phyloP scores from a whole-genome alignment of 257 asterid species.

The Fraxinus quadrangulata region DNA sequence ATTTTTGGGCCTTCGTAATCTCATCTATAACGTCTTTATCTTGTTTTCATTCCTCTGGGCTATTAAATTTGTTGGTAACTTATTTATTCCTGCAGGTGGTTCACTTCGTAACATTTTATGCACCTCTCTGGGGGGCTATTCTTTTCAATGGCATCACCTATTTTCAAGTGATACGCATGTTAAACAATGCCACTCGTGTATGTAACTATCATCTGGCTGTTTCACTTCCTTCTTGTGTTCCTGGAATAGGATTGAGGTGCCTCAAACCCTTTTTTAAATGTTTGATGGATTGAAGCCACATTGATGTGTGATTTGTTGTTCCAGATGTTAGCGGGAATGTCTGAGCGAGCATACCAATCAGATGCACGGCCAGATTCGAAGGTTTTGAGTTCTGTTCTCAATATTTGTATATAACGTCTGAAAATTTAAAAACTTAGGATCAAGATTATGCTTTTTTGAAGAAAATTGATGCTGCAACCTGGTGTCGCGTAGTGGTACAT shows the following conservation, averaged over 20 bases:
- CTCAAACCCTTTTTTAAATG: not conserved
- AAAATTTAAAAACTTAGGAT: slow-evolving; percentile 7
- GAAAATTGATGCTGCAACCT: slow-evolving; percentile 22
- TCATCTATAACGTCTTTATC: not conserved
- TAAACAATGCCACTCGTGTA: slow-evolving; percentile 98
- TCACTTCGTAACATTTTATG: slow-evolving; percentile 88
- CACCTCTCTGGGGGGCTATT: slow-evolving; percentile 98
- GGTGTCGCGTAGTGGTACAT: not conserved
- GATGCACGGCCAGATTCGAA: slow-evolving; percentile 79
- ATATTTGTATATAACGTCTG: not conserved
- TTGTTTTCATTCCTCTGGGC: not conserved
- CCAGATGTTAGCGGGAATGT: slow-evolving; percentile 97
- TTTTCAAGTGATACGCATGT: slow-evolving; percentile 98
- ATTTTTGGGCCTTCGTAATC: not conserved
- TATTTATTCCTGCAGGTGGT: slow-evolving; percentile 60
- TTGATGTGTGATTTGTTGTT: slow-evolving; percentile 32
- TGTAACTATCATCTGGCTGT: slow-evolving; percentile 35
- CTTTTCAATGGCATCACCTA: slow-evolving; percentile 94
- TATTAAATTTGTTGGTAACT: slow-evolving; percentile 16
- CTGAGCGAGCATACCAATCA: slow-evolving; percentile 73
- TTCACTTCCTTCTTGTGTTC: slow-evolving; percentile 21
- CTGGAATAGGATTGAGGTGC: slow-evolving; percentile 19
- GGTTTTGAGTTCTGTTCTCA: slow-evolving; percentile 43
- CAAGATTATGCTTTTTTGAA: slow-evolving; percentile 3
- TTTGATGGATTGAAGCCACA: slow-evolving; percentile 21